These are phyloP conservation scores for Aspergillus aculeatinus DNA, from an alignment of 2,329 filamentous ascomycete genomes.

Conservation along the genomic window DNA sequence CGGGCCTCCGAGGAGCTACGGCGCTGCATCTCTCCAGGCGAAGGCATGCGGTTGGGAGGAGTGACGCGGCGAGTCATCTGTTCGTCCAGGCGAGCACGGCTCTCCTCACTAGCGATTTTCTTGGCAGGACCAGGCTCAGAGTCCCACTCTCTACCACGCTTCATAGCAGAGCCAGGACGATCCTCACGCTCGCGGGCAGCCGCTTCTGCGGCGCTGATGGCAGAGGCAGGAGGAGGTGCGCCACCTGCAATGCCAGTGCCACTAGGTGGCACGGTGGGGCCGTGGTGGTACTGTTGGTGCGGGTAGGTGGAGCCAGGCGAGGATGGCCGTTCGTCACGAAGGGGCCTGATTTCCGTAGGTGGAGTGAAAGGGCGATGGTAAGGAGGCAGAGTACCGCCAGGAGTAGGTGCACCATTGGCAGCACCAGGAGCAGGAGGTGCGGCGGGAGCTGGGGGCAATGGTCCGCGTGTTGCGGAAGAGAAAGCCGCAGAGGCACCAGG, in stretches of 20 bases:
- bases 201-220: slow-evolving; percentile 66
- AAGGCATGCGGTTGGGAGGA: slow-evolving; percentile 55
- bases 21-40: slow-evolving; percentile 66
- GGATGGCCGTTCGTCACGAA: slow-evolving; percentile 81
- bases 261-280: slow-evolving; percentile 58
- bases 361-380: slow-evolving; percentile 76
- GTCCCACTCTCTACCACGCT: slow-evolving; percentile 91
- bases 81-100: slow-evolving; percentile 80
- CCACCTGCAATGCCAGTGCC: slow-evolving; percentile 65
- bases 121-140: slow-evolving; percentile 69
- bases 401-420: slow-evolving; percentile 33
- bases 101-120: slow-evolving; percentile 87
- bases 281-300: slow-evolving; percentile 76
- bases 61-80: slow-evolving; percentile 75
- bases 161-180: slow-evolving; percentile 75
- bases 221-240: slow-evolving; percentile 65
- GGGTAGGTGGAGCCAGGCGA: slow-evolving; percentile 87
- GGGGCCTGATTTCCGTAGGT: slow-evolving; percentile 76
- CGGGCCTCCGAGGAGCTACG: slow-evolving; percentile 74
- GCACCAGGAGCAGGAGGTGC: slow-evolving; percentile 20
- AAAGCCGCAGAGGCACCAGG: slow-evolving; percentile 32
- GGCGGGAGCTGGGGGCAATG: slow-evolving; percentile 44
- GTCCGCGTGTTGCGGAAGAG: slow-evolving; percentile 40
- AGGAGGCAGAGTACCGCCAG: slow-evolving; percentile 63
- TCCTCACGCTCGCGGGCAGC: slow-evolving; percentile 67